Conservation (phyloP, 163 green algal species). For the Scenedesmus sp. region DNA sequence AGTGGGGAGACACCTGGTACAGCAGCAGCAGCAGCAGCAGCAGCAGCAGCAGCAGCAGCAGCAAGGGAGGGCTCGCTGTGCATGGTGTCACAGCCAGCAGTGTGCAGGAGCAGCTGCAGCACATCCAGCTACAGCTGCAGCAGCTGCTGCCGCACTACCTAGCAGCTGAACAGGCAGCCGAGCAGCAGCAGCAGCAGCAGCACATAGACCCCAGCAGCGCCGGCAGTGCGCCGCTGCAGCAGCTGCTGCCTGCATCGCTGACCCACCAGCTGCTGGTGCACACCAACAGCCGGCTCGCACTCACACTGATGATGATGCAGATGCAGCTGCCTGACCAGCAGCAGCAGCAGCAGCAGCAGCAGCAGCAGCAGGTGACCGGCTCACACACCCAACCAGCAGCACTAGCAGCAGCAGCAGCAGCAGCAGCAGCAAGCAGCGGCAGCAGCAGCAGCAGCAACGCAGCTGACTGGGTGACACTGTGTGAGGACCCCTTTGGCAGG, state of each 20-base stretch:
- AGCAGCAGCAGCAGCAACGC: not conserved
- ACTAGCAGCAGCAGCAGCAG: constrained; percentile 30
- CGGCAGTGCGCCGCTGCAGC: not conserved
- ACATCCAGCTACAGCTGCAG: constrained; percentile 25
- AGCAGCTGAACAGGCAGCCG: not conserved
- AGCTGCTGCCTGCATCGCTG: not conserved
- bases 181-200: not conserved
- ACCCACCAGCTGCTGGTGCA: constrained; percentile 41
- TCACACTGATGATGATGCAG: constrained; percentile 33
- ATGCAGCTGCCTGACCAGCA: constrained; percentile 1
- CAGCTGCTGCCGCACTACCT: constrained; percentile 18
- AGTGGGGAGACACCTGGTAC: constrained; percentile 20
- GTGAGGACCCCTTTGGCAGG: constrained; percentile 2
- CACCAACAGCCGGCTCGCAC: constrained; percentile 38
- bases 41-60: too few relatives aligned
- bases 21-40: constrained; percentile 28
- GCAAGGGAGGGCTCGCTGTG: not conserved
- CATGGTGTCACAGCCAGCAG: not conserved
- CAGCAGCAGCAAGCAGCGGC: not conserved
- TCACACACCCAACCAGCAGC: not conserved
- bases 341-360: constrained; percentile 9
- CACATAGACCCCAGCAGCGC: not conserved
- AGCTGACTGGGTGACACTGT: not conserved
- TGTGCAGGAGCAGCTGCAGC: not conserved
- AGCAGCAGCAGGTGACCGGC: not conserved